A percentile compares a stretch with the other conserved stretches of the same genome.
Conservation (phyloP, 768 basidiomycete genomes). For the Sporobolomyces phaffii region DNA sequence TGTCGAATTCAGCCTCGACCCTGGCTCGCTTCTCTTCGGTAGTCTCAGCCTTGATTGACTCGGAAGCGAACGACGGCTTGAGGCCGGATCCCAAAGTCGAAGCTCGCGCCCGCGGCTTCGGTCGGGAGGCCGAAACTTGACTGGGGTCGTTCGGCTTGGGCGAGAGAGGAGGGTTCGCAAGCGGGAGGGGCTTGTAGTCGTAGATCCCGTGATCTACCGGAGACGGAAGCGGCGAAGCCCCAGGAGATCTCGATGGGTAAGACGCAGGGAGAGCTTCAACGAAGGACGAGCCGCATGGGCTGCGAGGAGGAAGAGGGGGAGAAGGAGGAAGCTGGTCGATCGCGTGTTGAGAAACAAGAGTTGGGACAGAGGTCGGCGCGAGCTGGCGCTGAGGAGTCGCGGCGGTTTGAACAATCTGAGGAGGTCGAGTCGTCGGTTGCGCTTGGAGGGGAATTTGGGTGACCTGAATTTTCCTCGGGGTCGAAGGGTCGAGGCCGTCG, state of each 20-base stretch:
- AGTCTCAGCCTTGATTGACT: not conserved
- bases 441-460: not conserved
- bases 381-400: conserved; percentile 4
- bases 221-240: conserved; percentile 3
- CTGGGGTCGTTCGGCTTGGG: not conserved
- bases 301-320: conserved; percentile 1
- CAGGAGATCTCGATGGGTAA: conserved; percentile 3
- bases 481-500: not conserved
- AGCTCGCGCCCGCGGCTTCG: conserved; percentile 9
- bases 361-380: not conserved
- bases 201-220: not conserved
- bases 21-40: conserved; percentile 44
- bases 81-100: conserved; percentile 10
- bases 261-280: conserved; percentile 15
- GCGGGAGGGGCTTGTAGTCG: conserved; percentile 14
- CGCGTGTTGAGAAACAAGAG: not conserved
- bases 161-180: not conserved
- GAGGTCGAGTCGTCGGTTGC: not conserved
- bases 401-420: conserved; percentile 12
- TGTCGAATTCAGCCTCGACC: conserved; percentile 70
- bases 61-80: not conserved
- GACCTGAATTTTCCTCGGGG: not conserved
- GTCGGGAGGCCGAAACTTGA: no score
- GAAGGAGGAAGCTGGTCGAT: not conserved
- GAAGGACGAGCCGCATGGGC: conserved; percentile 20